Evolutionary conservation across 139 green algal species (phyloP).

Genomic region (Coelastrella sp.): DNA sequence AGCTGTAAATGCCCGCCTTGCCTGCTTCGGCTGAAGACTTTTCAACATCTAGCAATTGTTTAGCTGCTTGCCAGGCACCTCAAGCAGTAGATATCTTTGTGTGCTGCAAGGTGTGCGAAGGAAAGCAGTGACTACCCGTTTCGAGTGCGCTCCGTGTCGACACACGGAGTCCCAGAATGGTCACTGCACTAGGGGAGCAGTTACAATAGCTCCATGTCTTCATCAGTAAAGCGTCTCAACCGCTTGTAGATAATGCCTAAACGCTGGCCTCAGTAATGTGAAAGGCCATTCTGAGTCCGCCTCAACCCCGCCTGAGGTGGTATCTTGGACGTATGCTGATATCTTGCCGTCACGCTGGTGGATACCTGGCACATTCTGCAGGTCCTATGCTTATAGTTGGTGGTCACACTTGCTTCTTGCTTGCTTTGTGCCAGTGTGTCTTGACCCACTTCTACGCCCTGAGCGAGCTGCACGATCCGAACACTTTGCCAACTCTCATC

Average conservation of each 20-base stretch:
- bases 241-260: background rate
- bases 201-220: background rate
- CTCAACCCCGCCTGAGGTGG: background rate
- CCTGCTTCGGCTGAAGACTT: too few relatives aligned
- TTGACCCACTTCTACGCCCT: conserved; percentile 24
- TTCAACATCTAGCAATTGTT: too few relatives aligned
- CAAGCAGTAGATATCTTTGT: too few relatives aligned
- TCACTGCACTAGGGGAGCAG: background rate
- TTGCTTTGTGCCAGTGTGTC: conserved; percentile 3
- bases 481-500: background rate
- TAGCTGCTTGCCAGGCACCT: too few relatives aligned
- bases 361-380: background rate
- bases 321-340: background rate
- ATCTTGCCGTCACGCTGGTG: background rate
- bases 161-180: background rate
- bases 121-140: too few relatives aligned
- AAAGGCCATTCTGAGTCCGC: background rate
- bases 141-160: too few relatives aligned
- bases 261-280: background rate
- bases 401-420: conserved; percentile 12
- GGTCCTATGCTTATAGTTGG: background rate
- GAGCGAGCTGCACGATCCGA: background rate
- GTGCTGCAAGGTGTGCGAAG: too few relatives aligned
- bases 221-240: background rate
- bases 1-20: too few relatives aligned